Evolutionary conservation across 73 alveolate species (phyloP).

Genomic region (Uronychia binucleata): DNA sequence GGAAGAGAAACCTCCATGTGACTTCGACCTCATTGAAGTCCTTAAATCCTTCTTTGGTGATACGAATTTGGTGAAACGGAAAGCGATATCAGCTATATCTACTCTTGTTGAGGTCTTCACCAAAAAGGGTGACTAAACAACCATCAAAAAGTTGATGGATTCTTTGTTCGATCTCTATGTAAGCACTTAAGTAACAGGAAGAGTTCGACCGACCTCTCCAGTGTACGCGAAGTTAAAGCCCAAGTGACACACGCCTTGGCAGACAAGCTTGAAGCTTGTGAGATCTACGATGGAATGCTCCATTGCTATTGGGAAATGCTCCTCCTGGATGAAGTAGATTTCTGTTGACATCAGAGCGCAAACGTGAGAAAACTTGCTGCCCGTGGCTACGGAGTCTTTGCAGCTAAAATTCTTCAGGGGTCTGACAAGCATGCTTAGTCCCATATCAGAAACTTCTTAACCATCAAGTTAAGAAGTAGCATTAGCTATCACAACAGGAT

Average conservation of each 20-base stretch:
- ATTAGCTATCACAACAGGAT: not conserved
- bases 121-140: not conserved
- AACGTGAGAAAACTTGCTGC: not conserved
- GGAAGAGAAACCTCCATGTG: not conserved
- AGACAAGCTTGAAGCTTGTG: not conserved
- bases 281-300: not conserved
- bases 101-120: not conserved
- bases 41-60: not conserved
- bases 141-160: not conserved
- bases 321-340: not conserved
- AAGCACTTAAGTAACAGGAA: not conserved
- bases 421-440: not conserved
- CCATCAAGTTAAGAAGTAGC: not conserved
- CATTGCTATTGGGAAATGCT: not conserved
- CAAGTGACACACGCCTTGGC: not conserved
- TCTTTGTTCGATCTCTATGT: not conserved
- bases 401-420: not conserved
- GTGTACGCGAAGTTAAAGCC: not conserved
- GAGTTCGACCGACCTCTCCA: not conserved
- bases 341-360: too few species aligned
- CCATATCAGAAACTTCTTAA: not conserved
- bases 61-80: not conserved
- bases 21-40: not conserved
- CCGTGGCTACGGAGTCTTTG: not conserved
- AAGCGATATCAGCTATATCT: not conserved